phyloP scores from a whole-genome alignment of 2,329 filamentous ascomycete species.

The Aspergillus calidoustus region DNA sequence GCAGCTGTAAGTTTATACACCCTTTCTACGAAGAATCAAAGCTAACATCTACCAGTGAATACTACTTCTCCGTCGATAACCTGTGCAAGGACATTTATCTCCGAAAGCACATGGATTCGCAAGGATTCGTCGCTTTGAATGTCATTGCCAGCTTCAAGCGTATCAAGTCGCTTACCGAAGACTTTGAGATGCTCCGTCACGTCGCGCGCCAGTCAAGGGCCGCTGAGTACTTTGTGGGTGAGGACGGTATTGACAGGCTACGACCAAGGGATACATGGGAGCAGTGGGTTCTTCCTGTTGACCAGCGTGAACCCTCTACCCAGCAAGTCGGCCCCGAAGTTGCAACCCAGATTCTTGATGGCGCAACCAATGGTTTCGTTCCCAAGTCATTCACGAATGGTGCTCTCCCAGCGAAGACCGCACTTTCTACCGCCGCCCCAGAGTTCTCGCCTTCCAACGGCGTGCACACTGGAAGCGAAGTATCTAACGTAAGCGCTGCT shows the following conservation, averaged over 20 bases:
- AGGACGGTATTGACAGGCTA: slow-evolving; percentile 78
- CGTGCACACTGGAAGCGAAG: slow-evolving; percentile 36
- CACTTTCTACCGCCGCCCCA: slow-evolving; percentile 66
- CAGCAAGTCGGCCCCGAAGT: slow-evolving; percentile 71
- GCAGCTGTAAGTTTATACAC: slow-evolving; percentile 56
- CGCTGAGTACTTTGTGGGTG: slow-evolving; percentile 75
- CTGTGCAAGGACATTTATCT: slow-evolving; percentile 91
- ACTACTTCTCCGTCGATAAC: slow-evolving; percentile 97
- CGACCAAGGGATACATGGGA: slow-evolving; percentile 77
- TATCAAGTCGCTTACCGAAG: slow-evolving; percentile 72
- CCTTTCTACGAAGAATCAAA: slow-evolving; percentile 3
- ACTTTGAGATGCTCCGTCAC: slow-evolving; percentile 73
- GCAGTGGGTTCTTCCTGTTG: slow-evolving; percentile 74
- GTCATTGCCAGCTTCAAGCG: slow-evolving; percentile 88
- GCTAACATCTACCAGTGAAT: slow-evolving; percentile 67
- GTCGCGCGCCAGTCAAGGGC: slow-evolving; percentile 73
- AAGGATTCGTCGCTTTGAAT: slow-evolving; percentile 83
- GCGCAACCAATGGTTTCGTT: slow-evolving; percentile 37
- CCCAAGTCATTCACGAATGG: slow-evolving; percentile 44
- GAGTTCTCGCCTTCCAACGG: slow-evolving; percentile 60
- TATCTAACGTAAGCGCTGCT: slow-evolving; percentile 42
- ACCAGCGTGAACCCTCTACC: slow-evolving; percentile 72
- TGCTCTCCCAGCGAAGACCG: slow-evolving; percentile 49
- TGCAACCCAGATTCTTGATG: slow-evolving; percentile 36
- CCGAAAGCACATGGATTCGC: slow-evolving; percentile 89